These are phyloP conservation scores for Trichomonas vaginalis DNA, from an alignment of 208 protist genomes.

Conservation along the genomic window DNA sequence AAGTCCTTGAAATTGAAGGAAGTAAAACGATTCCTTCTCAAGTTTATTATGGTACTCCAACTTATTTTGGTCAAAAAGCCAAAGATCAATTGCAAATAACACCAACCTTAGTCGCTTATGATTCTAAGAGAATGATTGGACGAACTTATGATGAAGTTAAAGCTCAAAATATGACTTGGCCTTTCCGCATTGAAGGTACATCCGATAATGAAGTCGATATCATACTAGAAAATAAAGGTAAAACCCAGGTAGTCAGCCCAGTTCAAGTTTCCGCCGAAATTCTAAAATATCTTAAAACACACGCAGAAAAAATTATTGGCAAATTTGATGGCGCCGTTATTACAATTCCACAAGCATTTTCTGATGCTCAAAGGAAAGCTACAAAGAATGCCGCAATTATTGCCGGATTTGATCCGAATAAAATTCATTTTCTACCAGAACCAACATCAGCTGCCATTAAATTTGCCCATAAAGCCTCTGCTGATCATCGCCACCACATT, in stretches of 20 bases:
- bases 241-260: neutral
- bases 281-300: constrained; percentile 67
- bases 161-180: neutral
- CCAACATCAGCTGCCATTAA: constrained; percentile 95
- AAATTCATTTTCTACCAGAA: constrained; percentile 98
- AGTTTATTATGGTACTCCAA: neutral
- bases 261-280: neutral
- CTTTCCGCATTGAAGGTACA: neutral
- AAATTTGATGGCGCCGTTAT: constrained; percentile 72
- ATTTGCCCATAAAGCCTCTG: constrained; percentile 74
- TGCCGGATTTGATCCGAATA: constrained; percentile 71
- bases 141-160: constrained; percentile 61
- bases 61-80: neutral
- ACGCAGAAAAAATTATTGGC: constrained; percentile 64
- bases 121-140: constrained; percentile 62
- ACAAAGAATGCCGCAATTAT: constrained; percentile 70
- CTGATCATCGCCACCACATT: constrained; percentile 21
- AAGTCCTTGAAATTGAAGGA: neutral
- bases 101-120: constrained; percentile 49
- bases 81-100: no score
- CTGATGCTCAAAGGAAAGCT: constrained; percentile 67
- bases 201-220: neutral
- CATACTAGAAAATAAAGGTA: neutral
- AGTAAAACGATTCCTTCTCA: no score
- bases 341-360: constrained; percentile 88